Evolutionary conservation across 345 rosid genomes (phyloP).

Genomic region (Acer saccharum): DNA sequence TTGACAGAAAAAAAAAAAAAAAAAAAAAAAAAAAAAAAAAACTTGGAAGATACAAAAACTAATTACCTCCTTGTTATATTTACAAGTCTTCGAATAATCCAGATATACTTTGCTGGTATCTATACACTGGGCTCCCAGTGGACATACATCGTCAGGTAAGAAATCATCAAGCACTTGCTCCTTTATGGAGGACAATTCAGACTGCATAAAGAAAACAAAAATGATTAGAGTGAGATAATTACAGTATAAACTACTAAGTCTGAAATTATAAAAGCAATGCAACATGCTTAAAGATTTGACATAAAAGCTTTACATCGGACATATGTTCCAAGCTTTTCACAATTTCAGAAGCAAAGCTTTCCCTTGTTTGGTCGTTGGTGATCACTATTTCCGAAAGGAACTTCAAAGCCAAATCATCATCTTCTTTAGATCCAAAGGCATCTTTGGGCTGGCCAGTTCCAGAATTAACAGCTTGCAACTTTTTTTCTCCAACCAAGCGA

Average conservation of each 20-base stretch:
- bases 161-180: constrained; percentile 74
- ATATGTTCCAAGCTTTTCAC: constrained; percentile 62
- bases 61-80: constrained; percentile 43
- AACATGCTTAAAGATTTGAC: constrained; percentile 8
- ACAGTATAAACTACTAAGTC: background rate
- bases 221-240: background rate
- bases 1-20: constrained; percentile 7
- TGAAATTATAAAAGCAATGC: background rate
- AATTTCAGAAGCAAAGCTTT: constrained; percentile 65
- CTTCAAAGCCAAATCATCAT: constrained; percentile 61
- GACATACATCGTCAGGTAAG: constrained; percentile 86
- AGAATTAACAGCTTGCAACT: constrained; percentile 56
- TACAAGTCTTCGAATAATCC: constrained; percentile 34
- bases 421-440: constrained; percentile 72
- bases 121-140: constrained; percentile 58
- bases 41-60: constrained; percentile 12
- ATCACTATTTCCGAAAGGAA: constrained; percentile 58
- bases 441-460: constrained; percentile 31
- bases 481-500: constrained; percentile 71
- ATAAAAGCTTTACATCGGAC: constrained; percentile 52
- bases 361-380: constrained; percentile 60
- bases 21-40: too few relatives aligned
- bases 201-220: constrained; percentile 46
- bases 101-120: constrained; percentile 47
- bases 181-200: constrained; percentile 49